These are phyloP conservation scores for Ogataea methylovora DNA, from an alignment of 805 yeast species.

Conservation along the genomic window DNA sequence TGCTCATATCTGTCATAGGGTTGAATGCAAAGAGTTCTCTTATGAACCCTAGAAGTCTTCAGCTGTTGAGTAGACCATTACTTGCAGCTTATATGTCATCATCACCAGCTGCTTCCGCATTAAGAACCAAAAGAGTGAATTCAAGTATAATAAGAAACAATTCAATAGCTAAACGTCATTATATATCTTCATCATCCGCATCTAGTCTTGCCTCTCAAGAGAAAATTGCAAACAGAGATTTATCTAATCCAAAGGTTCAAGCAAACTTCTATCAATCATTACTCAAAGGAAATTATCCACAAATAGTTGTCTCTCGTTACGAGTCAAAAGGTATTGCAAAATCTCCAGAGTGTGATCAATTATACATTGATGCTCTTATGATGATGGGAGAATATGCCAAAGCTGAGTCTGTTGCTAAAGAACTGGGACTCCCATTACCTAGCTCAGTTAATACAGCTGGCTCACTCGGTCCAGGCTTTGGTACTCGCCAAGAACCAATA, in stretches of 20 bases:
- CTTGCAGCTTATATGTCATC: too few species aligned
- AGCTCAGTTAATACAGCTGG: constrained; percentile 13
- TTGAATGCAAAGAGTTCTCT: too few species aligned
- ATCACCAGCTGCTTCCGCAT: too few species aligned
- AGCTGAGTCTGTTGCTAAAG: constrained; percentile 58
- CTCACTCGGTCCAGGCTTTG: constrained; percentile 12
- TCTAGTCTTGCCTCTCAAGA: constrained; percentile 70
- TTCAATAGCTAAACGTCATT: too few species aligned
- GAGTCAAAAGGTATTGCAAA: constrained; percentile 92
- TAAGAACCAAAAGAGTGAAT: too few species aligned
- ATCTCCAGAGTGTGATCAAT: constrained; percentile 67
- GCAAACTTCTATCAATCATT: constrained; percentile 76
- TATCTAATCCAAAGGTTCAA: constrained; percentile 64
- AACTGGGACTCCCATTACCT: constrained; percentile 27
- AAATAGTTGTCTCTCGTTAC: constrained; percentile 86
- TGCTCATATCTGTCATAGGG: too few species aligned
- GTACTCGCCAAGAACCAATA: constrained; percentile 74
- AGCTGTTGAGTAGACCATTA: too few species aligned
- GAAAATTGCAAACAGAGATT: constrained; percentile 75
- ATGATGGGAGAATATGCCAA: constrained; percentile 71
- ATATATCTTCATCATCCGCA: too few species aligned
- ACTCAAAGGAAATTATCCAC: constrained; percentile 83
- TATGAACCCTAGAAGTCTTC: too few species aligned
- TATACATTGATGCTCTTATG: constrained; percentile 76
- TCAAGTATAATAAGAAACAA: too few species aligned